Conservation (phyloP, 192 early-diverging fungal genomes). For the Coemansia sp. region DNA sequence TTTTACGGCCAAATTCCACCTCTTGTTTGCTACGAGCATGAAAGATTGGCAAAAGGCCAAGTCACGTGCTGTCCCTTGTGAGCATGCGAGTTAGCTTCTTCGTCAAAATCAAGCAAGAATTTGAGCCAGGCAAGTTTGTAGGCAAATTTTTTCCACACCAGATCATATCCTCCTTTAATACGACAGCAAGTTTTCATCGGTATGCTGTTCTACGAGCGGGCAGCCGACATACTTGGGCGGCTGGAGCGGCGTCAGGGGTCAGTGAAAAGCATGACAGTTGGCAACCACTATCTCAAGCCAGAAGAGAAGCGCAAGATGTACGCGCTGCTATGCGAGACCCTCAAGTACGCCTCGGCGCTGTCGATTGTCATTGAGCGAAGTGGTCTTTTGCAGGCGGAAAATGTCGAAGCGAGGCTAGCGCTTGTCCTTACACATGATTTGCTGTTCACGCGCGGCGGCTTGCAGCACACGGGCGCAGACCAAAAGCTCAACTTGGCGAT, state of each 20-base stretch:
- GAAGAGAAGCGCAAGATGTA: constrained; percentile 84
- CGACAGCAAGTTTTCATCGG: background rate
- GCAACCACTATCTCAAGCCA: constrained; percentile 57
- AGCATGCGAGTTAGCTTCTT: background rate
- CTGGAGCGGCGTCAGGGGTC: constrained; percentile 71
- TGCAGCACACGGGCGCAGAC: constrained; percentile 61
- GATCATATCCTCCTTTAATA: too few species aligned
- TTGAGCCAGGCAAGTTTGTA: background rate
- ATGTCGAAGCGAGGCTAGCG: constrained; percentile 52
- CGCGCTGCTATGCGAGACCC: constrained; percentile 88
- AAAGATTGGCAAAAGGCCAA: background rate
- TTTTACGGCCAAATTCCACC: background rate
- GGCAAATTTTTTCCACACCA: too few species aligned
- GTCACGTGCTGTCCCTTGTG: background rate
- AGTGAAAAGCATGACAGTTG: constrained; percentile 74
- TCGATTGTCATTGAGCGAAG: constrained; percentile 20
- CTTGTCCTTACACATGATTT: constrained; percentile 85
- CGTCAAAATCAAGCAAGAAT: background rate
- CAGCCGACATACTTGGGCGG: constrained; percentile 74
- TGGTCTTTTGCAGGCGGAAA: constrained; percentile 27
- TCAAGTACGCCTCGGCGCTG: constrained; percentile 63
- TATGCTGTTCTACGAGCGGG: constrained; percentile 65
- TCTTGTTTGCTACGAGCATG: background rate
- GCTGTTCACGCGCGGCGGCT: constrained; percentile 71
- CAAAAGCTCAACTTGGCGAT: constrained; percentile 66